Percentiles rank a stretch among this genome's conserved stretches.
These are phyloP conservation scores for Amanita pseudoporphyria DNA, from an alignment of 768 basidiomycete species.

Conservation along the genomic window DNA sequence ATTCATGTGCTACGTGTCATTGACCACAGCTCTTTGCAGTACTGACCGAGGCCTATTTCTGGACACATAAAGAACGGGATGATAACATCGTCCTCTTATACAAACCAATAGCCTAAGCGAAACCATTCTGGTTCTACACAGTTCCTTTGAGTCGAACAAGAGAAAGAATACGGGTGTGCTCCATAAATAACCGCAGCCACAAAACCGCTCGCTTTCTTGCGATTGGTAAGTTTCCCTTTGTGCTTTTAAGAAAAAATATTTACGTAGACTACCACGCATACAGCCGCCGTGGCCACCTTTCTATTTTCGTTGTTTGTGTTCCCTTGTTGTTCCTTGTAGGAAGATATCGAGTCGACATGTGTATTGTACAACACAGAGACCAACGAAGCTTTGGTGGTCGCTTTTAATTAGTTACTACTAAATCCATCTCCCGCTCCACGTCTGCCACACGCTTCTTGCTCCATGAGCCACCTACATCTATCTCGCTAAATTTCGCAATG, in stretches of 20 bases:
- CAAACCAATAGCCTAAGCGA: too few species aligned
- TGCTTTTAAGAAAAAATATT: neutral
- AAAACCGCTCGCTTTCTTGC: neutral
- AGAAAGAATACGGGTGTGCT: too few species aligned
- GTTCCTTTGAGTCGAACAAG: too few species aligned
- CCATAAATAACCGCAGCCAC: too few species aligned
- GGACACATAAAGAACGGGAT: too few species aligned
- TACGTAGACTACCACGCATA: neutral
- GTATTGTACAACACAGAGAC: neutral
- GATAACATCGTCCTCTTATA: too few species aligned
- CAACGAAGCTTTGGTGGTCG: neutral
- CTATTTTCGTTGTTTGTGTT: constrained; percentile 1
- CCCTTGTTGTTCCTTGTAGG: neutral
- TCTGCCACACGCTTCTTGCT: neutral
- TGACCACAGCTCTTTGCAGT: too few species aligned
- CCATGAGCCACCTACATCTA: too few species aligned
- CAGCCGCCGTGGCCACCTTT: neutral
- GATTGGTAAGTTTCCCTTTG: neutral
- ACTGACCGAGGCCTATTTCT: too few species aligned
- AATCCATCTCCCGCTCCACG: neutral
- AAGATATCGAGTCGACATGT: neutral
- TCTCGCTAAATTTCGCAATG: neutral
- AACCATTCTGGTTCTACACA: too few species aligned
- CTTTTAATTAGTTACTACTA: neutral
- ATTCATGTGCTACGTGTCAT: too few species aligned